Evolutionary conservation across 345 rosid species (phyloP).

Genomic region (Mangifera indica): DNA sequence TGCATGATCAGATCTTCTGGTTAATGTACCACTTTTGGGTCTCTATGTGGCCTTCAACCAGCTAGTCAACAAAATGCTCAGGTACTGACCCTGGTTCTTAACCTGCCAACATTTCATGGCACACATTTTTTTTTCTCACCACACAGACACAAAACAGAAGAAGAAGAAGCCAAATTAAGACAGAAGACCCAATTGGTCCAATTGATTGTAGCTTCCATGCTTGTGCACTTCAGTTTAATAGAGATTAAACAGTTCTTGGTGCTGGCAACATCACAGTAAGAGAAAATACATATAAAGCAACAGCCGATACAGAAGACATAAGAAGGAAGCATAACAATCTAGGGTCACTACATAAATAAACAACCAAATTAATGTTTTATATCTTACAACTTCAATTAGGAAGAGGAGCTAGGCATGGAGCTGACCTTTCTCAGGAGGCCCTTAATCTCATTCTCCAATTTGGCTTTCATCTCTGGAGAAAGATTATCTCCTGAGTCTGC

Average conservation of each 20-base stretch:
- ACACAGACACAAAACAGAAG: too few relatives aligned
- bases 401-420: conserved; percentile 56
- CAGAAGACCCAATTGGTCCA: too few relatives aligned
- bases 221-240: not conserved
- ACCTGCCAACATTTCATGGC: too few relatives aligned
- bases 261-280: not conserved
- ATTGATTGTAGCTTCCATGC: conserved; percentile 1
- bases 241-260: not conserved
- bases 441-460: conserved; percentile 71
- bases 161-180: not conserved
- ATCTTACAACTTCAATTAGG: conserved; percentile 15
- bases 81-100: too few relatives aligned
- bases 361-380: conserved; percentile 11
- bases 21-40: too few relatives aligned
- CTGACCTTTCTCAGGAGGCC: conserved; percentile 71
- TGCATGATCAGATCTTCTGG: too few relatives aligned
- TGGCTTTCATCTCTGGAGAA: conserved; percentile 71
- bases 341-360: conserved; percentile 12
- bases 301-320: not conserved
- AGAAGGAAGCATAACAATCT: not conserved
- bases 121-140: too few relatives aligned
- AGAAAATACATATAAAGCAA: not conserved
- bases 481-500: conserved; percentile 74
- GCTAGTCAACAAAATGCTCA: too few relatives aligned
- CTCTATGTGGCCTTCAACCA: too few relatives aligned